A percentile compares a stretch with the other conserved stretches of the same genome.
These are phyloP conservation scores for Coccinonectria pachysandricola DNA, from an alignment of 2,329 filamentous ascomycete species.

Conservation along the genomic window DNA sequence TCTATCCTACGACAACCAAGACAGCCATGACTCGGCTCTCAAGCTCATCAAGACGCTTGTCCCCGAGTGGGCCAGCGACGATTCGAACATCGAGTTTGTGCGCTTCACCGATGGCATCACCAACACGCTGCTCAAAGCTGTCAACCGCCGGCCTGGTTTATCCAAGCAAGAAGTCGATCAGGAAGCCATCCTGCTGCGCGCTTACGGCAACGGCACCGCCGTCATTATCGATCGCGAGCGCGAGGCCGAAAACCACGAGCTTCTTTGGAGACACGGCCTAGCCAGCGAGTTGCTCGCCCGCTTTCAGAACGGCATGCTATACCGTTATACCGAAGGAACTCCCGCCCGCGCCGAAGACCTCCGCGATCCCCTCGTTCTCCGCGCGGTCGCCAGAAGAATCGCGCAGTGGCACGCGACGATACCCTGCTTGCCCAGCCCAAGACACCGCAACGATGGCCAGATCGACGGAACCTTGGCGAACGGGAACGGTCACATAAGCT, in stretches of 20 bases:
- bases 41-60: slow-evolving; percentile 68
- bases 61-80: slow-evolving; percentile 69
- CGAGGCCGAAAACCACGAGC: slow-evolving; percentile 68
- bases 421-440: slow-evolving; percentile 39
- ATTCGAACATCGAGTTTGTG: slow-evolving; percentile 70
- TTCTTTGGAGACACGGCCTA: slow-evolving; percentile 72
- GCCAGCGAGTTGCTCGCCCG: slow-evolving; percentile 81
- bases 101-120: slow-evolving; percentile 98
- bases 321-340: slow-evolving; percentile 75
- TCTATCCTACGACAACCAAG: slow-evolving; percentile 64
- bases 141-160: slow-evolving; percentile 56
- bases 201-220: slow-evolving; percentile 90
- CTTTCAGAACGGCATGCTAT: slow-evolving; percentile 93
- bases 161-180: slow-evolving; percentile 66
- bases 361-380: slow-evolving; percentile 63
- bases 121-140: slow-evolving; percentile 78
- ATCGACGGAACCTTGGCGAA: slow-evolving; percentile 14
- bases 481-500: slow-evolving; percentile 18
- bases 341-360: slow-evolving; percentile 76
- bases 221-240: slow-evolving; percentile 92
- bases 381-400: slow-evolving; percentile 71
- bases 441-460: slow-evolving; percentile 6
- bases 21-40: slow-evolving; percentile 70
- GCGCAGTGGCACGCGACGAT: slow-evolving; percentile 85
- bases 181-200: slow-evolving; percentile 79